A percentile compares a stretch with the other conserved stretches of the same genome.
Evolutionary conservation across 345 rosid genomes (phyloP).

Genomic region (Xanthoceras sorbifolium): DNA sequence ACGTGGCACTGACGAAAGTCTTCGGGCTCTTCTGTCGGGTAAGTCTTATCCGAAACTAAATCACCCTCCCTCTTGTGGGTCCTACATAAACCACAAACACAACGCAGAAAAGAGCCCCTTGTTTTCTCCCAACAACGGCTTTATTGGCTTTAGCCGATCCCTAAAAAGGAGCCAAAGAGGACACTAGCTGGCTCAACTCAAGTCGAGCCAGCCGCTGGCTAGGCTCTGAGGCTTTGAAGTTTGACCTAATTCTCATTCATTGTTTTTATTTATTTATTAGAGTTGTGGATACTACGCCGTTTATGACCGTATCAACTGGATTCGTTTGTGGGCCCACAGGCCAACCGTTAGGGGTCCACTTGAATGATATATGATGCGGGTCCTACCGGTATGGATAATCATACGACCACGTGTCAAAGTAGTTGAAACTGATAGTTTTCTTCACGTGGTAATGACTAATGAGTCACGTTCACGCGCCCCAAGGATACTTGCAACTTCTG

Average conservation of each 20-base stretch:
- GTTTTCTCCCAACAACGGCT: no score
- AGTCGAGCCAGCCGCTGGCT: no score
- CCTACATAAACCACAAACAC: not conserved
- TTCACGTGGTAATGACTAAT: not conserved
- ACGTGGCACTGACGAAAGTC: conserved; percentile 11
- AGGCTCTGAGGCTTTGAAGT: no score
- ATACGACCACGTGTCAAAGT: conserved; percentile 17
- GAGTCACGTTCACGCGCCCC: not conserved
- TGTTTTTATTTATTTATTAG: no score
- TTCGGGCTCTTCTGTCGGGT: not conserved
- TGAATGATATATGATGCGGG: not conserved
- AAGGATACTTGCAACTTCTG: not conserved
- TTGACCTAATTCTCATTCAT: no score
- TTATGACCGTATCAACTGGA: no score
- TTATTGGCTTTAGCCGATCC: no score
- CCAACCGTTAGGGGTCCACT: not conserved
- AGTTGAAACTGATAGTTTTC: not conserved
- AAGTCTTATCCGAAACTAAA: conserved; percentile 15
- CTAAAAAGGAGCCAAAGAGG: no score
- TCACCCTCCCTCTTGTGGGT: not conserved
- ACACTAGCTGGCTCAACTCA: no score
- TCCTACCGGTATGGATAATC: not conserved
- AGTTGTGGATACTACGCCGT: no score
- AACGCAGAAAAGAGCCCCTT: not conserved
- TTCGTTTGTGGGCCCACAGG: no score